phyloP scores from a whole-genome alignment of 1,139 yeast species.

The Zhuliangozyma blackwelliae region DNA sequence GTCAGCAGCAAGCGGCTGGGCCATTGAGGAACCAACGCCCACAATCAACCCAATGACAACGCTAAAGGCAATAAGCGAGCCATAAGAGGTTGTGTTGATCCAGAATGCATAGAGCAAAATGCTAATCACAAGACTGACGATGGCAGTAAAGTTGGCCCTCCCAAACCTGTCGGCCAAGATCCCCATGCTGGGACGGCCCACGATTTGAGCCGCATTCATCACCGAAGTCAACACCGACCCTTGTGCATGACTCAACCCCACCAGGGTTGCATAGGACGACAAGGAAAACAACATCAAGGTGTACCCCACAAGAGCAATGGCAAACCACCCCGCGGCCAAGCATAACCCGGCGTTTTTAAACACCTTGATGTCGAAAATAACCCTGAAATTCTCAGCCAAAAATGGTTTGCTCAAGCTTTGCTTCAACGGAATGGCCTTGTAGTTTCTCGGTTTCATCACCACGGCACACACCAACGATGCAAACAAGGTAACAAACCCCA shows the following conservation, averaged over 20 bases:
- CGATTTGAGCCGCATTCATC: slow-evolving; percentile 56
- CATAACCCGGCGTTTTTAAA: slow-evolving; percentile 36
- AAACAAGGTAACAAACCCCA: slow-evolving; percentile 46
- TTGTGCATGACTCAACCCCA: slow-evolving; percentile 52
- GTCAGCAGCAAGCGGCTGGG: slow-evolving; percentile 58
- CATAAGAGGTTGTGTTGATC: slow-evolving; percentile 52
- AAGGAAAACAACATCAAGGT: slow-evolving; percentile 57
- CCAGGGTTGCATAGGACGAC: slow-evolving; percentile 56
- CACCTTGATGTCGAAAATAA: slow-evolving; percentile 26
- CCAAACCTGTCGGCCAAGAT: slow-evolving; percentile 54
- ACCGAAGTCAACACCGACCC: slow-evolving; percentile 60
- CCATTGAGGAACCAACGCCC: slow-evolving; percentile 65
- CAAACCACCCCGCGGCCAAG: slow-evolving; percentile 53
- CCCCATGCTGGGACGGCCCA: slow-evolving; percentile 69
- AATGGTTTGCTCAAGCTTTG: slow-evolving; percentile 18
- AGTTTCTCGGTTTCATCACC: slow-evolving; percentile 45
- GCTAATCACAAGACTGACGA: slow-evolving; percentile 25
- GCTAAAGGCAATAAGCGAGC: slow-evolving; percentile 49
- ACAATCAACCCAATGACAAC: slow-evolving; percentile 50
- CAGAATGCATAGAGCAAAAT: slow-evolving; percentile 46
- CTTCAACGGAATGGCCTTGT: slow-evolving; percentile 23
- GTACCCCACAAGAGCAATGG: slow-evolving; percentile 53
- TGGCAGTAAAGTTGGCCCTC: slow-evolving; percentile 46
- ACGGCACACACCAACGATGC: slow-evolving; percentile 30
- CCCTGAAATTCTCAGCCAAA: slow-evolving; percentile 16